Percentiles rank a stretch among this genome's conserved stretches.
Conservation (phyloP, 305 asterid genomes). For the Ilex paraguariensis region DNA sequence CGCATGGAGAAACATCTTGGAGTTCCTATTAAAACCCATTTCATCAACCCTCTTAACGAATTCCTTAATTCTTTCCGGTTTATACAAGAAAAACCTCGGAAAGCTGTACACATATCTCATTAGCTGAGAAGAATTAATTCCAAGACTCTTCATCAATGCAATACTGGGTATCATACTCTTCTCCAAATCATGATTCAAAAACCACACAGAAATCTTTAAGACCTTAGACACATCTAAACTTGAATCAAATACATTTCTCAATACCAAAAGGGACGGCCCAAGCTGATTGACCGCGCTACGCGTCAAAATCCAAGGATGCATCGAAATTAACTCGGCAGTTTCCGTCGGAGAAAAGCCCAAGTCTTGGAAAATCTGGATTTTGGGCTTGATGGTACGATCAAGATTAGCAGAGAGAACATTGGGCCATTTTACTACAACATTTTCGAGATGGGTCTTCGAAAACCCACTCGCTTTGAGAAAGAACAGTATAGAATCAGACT, state of each 20-base stretch:
- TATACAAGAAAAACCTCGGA: too few species aligned
- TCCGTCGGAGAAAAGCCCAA: constrained; percentile 22
- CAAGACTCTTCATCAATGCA: too few species aligned
- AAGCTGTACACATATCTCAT: too few species aligned
- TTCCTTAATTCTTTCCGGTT: too few species aligned
- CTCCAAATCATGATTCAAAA: constrained; percentile 15
- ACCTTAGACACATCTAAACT: constrained; percentile 19
- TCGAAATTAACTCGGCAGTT: constrained; percentile 19
- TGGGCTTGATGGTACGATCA: constrained; percentile 20
- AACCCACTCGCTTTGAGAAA: too few species aligned
- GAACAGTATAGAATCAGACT: too few species aligned
- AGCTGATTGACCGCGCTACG: not conserved
- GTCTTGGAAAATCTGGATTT: constrained; percentile 24
- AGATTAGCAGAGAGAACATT: constrained; percentile 1
- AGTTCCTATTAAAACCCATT: too few species aligned
- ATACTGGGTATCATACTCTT: constrained; percentile 28
- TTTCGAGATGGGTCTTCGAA: too few species aligned
- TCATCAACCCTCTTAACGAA: too few species aligned
- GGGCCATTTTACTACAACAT: not conserved
- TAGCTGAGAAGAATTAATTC: too few species aligned
- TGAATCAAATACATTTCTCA: constrained; percentile 21
- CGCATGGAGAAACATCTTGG: too few species aligned
- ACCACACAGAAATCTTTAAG: constrained; percentile 11
- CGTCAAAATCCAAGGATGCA: constrained; percentile 20
- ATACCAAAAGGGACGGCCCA: constrained; percentile 20